Evolutionary conservation across 257 asterid species (phyloP), one percentile per base, ranked within the genome.

Genomic region (Primulina eburnea): DNA sequence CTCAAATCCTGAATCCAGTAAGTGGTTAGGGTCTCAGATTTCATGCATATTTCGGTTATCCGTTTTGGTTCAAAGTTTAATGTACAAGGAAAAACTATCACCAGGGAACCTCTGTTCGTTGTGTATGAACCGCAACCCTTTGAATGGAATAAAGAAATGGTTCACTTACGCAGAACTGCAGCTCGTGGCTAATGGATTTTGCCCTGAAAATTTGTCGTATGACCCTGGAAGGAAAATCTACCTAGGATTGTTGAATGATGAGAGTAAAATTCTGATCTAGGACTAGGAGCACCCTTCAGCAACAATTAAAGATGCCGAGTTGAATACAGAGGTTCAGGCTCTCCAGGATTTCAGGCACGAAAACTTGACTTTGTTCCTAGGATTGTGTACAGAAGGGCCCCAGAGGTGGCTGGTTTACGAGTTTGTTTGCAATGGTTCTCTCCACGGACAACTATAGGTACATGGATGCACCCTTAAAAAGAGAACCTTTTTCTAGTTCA

Each of bases 81-180:
- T 0, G 5, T 20, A 50, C 3, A 20, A 5, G 57, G n/a, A 16
- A 47, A 47, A 47, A 47, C 56, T 3, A 50, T 50, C 21, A 50
- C 21, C 57, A 50, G 57, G 57, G 57, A 50, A 17, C 55, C 55
- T 47, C 7, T 86, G 91, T 62, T 71, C 76, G 2, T 53, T 69
- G 24, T 86, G 91, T 75, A 66, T 63, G 72, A 74, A 69, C 68
- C 68, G 8, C 65, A 81, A 81, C 72, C 83, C 84, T 32, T 28
- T 21, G 75, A 57, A 56, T 10, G 75, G 66, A 24, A 77, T 17
- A 12, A 62, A 47, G 72, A 79, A 59, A 70, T 77, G 59, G 29
- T 82, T 81, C 79, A 84, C 80, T 53, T 82, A 79, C 37, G 78
- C 84, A 2, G 86, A 82, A 62, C 81, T 84, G 17, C 86, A 87